Evolutionary conservation across 345 rosid species (phyloP).

Genomic region (Gynandropsis gynandra): DNA sequence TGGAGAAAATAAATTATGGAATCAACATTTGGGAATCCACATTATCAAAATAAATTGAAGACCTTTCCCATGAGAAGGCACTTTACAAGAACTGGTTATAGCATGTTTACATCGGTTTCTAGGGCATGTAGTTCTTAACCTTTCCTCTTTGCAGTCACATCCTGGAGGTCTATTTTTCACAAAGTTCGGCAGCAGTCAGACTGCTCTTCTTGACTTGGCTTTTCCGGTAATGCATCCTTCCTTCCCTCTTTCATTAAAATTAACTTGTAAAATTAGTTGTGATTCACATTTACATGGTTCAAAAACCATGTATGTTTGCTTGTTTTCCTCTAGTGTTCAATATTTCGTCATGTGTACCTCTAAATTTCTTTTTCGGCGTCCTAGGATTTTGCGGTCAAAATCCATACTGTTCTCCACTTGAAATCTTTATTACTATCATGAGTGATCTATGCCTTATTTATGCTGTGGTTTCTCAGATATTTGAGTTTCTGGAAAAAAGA

Average conservation of each 20-base stretch:
- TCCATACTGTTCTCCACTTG: too few species aligned
- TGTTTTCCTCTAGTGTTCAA: too few species aligned
- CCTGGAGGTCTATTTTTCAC: slow-evolving; percentile 83
- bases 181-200: slow-evolving; percentile 75
- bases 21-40: neutral
- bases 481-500: neutral
- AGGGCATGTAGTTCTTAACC: neutral
- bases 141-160: slow-evolving; percentile 63
- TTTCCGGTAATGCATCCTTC: slow-evolving; percentile 51
- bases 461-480: neutral
- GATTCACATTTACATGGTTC: too few species aligned
- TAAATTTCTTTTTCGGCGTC: too few species aligned
- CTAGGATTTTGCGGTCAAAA: too few species aligned
- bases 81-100: neutral
- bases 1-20: too few species aligned
- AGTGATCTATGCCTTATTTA: neutral
- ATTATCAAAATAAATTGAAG: neutral
- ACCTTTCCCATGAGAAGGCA: too few species aligned
- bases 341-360: too few species aligned
- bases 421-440: neutral
- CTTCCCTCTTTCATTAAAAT: neutral
- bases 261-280: neutral
- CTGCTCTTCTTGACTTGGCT: slow-evolving; percentile 81
- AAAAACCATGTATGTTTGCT: too few species aligned
- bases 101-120: neutral